phyloP scores from a whole-genome alignment of 306 rosid species.

The Vigna reflexopilosa region DNA sequence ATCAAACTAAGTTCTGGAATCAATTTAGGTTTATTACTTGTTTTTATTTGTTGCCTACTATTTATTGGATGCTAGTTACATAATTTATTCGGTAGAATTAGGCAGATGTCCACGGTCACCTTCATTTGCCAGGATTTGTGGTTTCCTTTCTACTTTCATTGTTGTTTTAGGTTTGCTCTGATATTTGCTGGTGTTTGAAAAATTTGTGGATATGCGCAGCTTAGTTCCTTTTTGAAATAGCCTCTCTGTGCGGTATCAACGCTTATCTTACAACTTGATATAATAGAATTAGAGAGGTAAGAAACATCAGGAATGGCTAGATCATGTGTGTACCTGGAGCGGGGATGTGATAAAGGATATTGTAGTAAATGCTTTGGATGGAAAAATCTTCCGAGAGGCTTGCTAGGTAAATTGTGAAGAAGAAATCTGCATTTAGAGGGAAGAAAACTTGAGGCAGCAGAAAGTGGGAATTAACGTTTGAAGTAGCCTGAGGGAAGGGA shows the following conservation, averaged over 20 bases:
- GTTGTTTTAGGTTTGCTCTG: background rate
- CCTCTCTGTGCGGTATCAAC: background rate
- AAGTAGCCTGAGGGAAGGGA: background rate
- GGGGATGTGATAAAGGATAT: background rate
- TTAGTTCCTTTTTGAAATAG: constrained; percentile 1
- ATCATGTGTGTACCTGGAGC: constrained; percentile 8
- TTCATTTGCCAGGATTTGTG: background rate
- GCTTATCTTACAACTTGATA: constrained; percentile 12
- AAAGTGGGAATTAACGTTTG: constrained; percentile 8
- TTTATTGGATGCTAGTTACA: background rate
- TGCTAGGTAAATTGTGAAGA: background rate
- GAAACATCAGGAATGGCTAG: background rate
- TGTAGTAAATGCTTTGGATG: background rate
- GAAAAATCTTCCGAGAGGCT: constrained; percentile 7
- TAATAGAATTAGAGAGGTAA: background rate
- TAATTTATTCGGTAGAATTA: background rate
- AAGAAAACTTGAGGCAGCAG: constrained; percentile 12
- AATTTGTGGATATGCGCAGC: background rate
- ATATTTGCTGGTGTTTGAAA: constrained; percentile 4
- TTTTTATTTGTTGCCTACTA: background rate
- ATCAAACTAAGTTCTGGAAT: constrained; percentile 11
- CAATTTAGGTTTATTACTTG: constrained; percentile 26
- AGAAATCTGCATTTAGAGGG: constrained; percentile 10
- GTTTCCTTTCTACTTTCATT: background rate
- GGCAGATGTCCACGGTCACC: background rate